Evolutionary conservation across 805 yeast species (phyloP).

Genomic region (Candida maesae): DNA sequence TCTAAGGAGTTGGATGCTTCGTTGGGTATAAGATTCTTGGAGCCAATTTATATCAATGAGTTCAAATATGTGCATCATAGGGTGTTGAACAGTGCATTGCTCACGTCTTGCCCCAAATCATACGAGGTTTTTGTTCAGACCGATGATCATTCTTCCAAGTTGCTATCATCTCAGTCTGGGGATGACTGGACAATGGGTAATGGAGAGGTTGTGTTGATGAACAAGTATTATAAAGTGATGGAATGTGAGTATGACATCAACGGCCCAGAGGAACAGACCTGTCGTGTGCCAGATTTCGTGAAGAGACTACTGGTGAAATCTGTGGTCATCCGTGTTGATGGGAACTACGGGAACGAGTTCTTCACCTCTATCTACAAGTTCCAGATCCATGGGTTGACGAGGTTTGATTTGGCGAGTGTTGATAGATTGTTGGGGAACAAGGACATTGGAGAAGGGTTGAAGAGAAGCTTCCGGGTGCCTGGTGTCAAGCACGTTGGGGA

Average conservation of each 20-base stretch:
- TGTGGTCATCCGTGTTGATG: slow-evolving; percentile 29
- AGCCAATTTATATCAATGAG: slow-evolving; percentile 36
- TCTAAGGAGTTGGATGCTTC: slow-evolving; percentile 9
- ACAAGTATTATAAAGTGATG: slow-evolving; percentile 9
- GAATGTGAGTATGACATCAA: slow-evolving; percentile 14
- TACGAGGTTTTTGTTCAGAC: slow-evolving; percentile 30
- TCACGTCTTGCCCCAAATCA: slow-evolving; percentile 37
- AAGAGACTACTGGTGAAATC: slow-evolving; percentile 32
- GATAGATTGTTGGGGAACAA: slow-evolving; percentile 14
- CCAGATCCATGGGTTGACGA: slow-evolving; percentile 39
- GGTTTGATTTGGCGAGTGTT: slow-evolving; percentile 28
- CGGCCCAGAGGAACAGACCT: slow-evolving; percentile 25
- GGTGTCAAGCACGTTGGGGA: neutral
- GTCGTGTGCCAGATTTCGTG: slow-evolving; percentile 30
- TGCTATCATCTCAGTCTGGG: neutral
- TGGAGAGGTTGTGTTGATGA: too few relatives aligned
- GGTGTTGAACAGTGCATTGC: slow-evolving; percentile 33
- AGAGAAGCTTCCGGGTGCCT: slow-evolving; percentile 12
- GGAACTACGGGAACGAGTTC: slow-evolving; percentile 35
- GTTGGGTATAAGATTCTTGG: slow-evolving; percentile 35
- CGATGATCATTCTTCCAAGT: slow-evolving; percentile 4
- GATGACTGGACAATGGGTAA: neutral
- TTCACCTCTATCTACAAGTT: slow-evolving; percentile 37
- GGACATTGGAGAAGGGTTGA: slow-evolving; percentile 14
- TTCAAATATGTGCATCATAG: slow-evolving; percentile 35